Conservation (phyloP, 2,329 filamentous ascomycete species). For the Fusarium sp. region DNA sequence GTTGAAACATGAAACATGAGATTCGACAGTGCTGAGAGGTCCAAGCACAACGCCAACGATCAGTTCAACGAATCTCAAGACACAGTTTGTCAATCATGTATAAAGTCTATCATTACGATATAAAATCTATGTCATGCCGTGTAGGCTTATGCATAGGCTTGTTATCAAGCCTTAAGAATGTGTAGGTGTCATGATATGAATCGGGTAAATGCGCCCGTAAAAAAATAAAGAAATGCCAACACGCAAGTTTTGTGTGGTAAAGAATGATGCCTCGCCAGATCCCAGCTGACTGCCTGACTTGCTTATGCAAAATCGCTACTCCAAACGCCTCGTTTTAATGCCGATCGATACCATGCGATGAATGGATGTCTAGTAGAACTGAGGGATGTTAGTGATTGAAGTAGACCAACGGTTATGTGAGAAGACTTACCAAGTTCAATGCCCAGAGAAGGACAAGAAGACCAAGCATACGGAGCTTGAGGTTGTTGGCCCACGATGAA, state of each 20-base stretch:
- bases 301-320: conserved; percentile 23
- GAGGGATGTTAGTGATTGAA: not conserved
- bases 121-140: conserved; percentile 39
- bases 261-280: conserved; percentile 8
- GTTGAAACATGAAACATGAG: not conserved
- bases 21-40: not conserved
- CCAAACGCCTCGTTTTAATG: conserved; percentile 31
- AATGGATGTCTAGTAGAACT: conserved; percentile 35
- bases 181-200: conserved; percentile 25
- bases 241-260: not conserved
- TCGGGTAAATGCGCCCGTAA: conserved; percentile 4
- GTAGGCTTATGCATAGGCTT: conserved; percentile 19
- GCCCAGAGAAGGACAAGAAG: conserved; percentile 37
- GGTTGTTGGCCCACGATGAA: conserved; percentile 33
- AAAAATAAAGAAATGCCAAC: conserved; percentile 17
- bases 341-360: not conserved
- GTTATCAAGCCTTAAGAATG: conserved; percentile 12
- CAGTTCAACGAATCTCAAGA: not conserved
- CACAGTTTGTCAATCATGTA: conserved; percentile 4
- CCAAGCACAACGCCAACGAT: too few species aligned
- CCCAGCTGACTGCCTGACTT: not conserved
- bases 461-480: conserved; percentile 36
- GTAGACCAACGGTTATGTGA: accelerated
- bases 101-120: conserved; percentile 30
- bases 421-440: conserved; percentile 33